Percentiles rank a stretch among this genome's conserved stretches.
These are phyloP conservation scores for Ceratocystis variospora DNA, from an alignment of 2,329 filamentous ascomycete genomes.

Conservation along the genomic window DNA sequence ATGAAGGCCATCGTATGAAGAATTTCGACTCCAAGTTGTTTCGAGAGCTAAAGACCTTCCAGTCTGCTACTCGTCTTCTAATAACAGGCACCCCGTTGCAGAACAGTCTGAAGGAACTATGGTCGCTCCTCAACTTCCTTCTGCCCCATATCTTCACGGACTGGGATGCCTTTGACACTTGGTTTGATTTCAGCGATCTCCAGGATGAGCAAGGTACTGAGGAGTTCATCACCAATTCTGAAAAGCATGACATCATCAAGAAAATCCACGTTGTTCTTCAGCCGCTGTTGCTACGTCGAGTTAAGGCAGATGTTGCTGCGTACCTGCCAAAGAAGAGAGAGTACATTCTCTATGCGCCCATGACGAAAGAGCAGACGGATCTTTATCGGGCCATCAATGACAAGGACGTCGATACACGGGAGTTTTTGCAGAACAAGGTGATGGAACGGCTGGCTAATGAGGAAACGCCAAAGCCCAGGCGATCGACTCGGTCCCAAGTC, in stretches of 20 bases:
- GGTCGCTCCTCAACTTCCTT: slow-evolving; percentile 88
- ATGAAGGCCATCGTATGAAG: slow-evolving; percentile 94
- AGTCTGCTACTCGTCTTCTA: slow-evolving; percentile 76
- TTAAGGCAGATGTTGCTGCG: slow-evolving; percentile 87
- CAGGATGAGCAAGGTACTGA: slow-evolving; percentile 69
- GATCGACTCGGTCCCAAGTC: not conserved
- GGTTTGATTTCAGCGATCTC: slow-evolving; percentile 93
- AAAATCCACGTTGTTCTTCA: slow-evolving; percentile 90
- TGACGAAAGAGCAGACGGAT: slow-evolving; percentile 82
- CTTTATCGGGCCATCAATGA: slow-evolving; percentile 58
- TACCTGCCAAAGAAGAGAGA: slow-evolving; percentile 92
- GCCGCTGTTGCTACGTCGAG: slow-evolving; percentile 69
- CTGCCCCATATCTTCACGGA: slow-evolving; percentile 88
- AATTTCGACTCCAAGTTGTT: slow-evolving; percentile 91
- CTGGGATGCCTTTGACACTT: slow-evolving; percentile 81
- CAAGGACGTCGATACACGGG: slow-evolving; percentile 46
- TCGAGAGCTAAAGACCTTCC: slow-evolving; percentile 73
- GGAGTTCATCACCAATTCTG: slow-evolving; percentile 64
- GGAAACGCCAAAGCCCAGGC: slow-evolving; percentile 5
- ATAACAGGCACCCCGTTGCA: slow-evolving; percentile 93
- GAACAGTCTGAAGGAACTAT: slow-evolving; percentile 88
- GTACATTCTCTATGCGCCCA: slow-evolving; percentile 85
- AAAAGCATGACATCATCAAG: slow-evolving; percentile 39
- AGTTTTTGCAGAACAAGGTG: slow-evolving; percentile 72
- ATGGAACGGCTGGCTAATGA: slow-evolving; percentile 43